Conservation (phyloP, 1,284 basidiomycete genomes). For the Puccinia sorghi region DNA sequence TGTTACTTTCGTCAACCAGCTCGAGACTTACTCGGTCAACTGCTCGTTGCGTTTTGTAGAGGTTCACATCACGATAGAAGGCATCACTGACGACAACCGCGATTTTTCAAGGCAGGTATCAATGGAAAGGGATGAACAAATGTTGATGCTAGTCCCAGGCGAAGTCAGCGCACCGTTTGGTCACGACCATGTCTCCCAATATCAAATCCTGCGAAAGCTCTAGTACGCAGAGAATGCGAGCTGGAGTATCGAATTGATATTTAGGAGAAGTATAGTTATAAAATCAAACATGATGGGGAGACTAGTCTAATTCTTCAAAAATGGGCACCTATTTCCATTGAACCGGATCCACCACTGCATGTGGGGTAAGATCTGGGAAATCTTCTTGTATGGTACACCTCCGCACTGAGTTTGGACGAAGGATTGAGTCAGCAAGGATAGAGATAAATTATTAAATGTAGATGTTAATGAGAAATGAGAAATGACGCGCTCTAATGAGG, state of each 20-base stretch:
- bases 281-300: background rate
- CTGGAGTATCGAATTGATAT: background rate
- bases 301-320: background rate
- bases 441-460: background rate
- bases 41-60: conserved; percentile 23
- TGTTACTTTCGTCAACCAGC: background rate
- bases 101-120: background rate
- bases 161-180: conserved; percentile 24
- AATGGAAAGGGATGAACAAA: background rate
- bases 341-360: conserved; percentile 21
- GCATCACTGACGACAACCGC: conserved; percentile 18
- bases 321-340: conserved; percentile 17
- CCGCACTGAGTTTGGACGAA: background rate
- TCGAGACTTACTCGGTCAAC: conserved; percentile 41
- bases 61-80: conserved; percentile 40
- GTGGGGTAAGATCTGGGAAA: conserved; percentile 26
- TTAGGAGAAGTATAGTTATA: background rate
- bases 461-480: background rate
- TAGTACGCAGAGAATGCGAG: conserved; percentile 17
- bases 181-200: conserved; percentile 27
- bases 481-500: background rate
- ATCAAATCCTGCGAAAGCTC: conserved; percentile 37
- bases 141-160: background rate
- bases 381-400: background rate
- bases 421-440: background rate